A percentile compares a stretch with the other conserved stretches of the same genome.
phyloP scores from a whole-genome alignment of 352 stramenopile genomes.

The Elongisporangium anandrum region DNA sequence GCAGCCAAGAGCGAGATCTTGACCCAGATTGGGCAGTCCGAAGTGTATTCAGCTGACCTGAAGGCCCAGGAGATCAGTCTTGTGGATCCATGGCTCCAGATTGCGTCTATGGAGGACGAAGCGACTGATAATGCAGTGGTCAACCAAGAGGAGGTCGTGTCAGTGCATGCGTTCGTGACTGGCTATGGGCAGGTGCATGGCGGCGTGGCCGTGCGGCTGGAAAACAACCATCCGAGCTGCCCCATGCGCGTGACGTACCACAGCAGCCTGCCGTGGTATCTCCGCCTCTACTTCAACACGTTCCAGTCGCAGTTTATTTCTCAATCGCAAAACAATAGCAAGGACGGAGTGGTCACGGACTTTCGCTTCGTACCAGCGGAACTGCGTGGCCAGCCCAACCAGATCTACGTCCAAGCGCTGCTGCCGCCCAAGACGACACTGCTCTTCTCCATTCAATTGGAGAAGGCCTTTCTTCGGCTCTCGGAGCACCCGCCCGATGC shows the following conservation, averaged over 20 bases:
- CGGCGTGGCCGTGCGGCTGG: slow-evolving; percentile 59
- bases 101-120: not conserved
- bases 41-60: slow-evolving; percentile 13
- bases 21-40: slow-evolving; percentile 8
- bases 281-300: slow-evolving; percentile 76
- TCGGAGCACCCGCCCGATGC: slow-evolving; percentile 82
- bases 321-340: slow-evolving; percentile 10
- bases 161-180: slow-evolving; percentile 69
- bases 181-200: slow-evolving; percentile 73
- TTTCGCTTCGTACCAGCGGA: slow-evolving; percentile 64
- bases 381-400: slow-evolving; percentile 43
- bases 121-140: slow-evolving; percentile 1
- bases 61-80: slow-evolving; percentile 4
- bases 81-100: slow-evolving; percentile 9
- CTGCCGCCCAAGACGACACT: slow-evolving; percentile 52
- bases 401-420: slow-evolving; percentile 44
- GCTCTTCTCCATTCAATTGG: slow-evolving; percentile 69
- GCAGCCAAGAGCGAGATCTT: slow-evolving; percentile 30
- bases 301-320: slow-evolving; percentile 21
- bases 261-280: slow-evolving; percentile 78
- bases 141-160: slow-evolving; percentile 28
- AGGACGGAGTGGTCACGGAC: slow-evolving; percentile 11
- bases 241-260: slow-evolving; percentile 61
- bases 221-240: slow-evolving; percentile 48
- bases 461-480: slow-evolving; percentile 79